phyloP scores from a whole-genome alignment of 176 grass and related monocot species.

The Elymus sibiricus region DNA sequence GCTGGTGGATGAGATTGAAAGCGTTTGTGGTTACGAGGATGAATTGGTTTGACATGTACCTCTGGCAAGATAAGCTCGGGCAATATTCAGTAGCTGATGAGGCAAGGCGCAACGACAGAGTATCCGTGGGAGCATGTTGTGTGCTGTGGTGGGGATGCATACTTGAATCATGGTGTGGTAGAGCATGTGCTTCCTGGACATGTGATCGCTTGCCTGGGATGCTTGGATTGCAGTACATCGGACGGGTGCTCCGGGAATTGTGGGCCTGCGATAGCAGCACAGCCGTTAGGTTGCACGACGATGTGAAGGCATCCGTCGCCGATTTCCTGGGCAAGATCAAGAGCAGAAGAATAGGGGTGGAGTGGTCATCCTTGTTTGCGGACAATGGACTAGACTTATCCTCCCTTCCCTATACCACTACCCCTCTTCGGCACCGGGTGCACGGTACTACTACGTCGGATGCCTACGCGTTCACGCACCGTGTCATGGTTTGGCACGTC shows the following conservation, averaged over 20 bases:
- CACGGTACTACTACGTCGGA: too few species aligned
- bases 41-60: constrained; percentile 13
- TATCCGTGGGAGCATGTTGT: too few species aligned
- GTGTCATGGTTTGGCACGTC: too few species aligned
- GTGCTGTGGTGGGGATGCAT: too few species aligned
- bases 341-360: background rate
- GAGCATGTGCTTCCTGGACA: too few species aligned
- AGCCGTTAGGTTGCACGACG: background rate
- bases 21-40: background rate
- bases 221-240: background rate
- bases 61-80: background rate
- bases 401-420: background rate
- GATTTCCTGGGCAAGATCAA: background rate
- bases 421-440: background rate
- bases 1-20: constrained; percentile 1
- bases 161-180: too few species aligned
- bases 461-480: too few species aligned
- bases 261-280: background rate
- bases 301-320: background rate
- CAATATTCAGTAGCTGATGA: background rate
- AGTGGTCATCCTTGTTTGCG: background rate
- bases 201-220: background rate
- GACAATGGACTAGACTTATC: background rate
- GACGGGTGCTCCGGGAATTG: background rate
- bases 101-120: too few species aligned